These are phyloP conservation scores for Phallus indusiatus DNA, from an alignment of 768 basidiomycete species.

Conservation along the genomic window DNA sequence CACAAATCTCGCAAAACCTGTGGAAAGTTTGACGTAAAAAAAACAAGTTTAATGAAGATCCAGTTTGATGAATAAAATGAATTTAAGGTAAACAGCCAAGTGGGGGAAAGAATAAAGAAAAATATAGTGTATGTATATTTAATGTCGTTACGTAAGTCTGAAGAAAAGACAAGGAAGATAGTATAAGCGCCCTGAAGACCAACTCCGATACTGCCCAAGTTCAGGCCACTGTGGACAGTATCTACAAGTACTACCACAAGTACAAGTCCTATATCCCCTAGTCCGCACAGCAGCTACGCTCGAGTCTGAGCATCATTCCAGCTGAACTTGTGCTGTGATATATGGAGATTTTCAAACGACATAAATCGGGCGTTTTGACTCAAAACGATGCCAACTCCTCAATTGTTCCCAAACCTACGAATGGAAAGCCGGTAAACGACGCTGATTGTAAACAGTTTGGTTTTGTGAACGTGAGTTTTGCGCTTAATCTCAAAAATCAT, in stretches of 20 bases:
- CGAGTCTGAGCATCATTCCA: not conserved
- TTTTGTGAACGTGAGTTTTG: slow-evolving; percentile 80
- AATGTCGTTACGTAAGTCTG: not conserved
- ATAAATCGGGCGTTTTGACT: not conserved
- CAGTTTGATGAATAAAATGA: too few relatives aligned
- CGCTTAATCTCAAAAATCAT: not conserved
- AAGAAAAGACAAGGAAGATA: too few relatives aligned
- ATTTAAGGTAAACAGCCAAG: too few relatives aligned
- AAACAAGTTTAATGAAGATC: not conserved
- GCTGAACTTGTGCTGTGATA: not conserved
- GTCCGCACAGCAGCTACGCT: not conserved
- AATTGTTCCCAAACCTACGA: not conserved
- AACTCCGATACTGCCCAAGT: not conserved
- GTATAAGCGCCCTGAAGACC: not conserved
- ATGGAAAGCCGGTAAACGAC: slow-evolving; percentile 25
- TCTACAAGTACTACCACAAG: too few relatives aligned
- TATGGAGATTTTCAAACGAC: not conserved
- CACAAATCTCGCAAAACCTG: not conserved
- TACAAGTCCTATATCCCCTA: too few relatives aligned
- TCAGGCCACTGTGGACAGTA: not conserved
- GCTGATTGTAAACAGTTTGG: slow-evolving; percentile 87
- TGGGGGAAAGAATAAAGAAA: too few relatives aligned
- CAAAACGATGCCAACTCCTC: not conserved
- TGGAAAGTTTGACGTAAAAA: not conserved
- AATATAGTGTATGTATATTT: too few relatives aligned